Evolutionary conservation across 2,329 filamentous ascomycete genomes (phyloP), one percentile per base, ranked within the genome.

Genomic region (Stagonosporopsis tanaceti): DNA sequence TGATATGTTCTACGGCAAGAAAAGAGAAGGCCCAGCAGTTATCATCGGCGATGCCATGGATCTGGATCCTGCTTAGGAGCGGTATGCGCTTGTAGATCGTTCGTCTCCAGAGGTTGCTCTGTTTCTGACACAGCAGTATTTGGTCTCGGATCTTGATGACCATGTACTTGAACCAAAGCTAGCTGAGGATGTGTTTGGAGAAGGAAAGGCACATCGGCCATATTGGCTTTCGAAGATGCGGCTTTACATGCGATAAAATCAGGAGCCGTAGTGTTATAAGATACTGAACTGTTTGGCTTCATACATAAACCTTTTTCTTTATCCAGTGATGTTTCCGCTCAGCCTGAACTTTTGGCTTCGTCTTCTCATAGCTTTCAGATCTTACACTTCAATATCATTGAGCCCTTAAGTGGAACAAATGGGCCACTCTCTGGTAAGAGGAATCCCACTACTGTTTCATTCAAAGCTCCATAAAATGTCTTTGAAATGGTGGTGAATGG

Each of bases 11-110:
- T 11, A 34, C 8, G 25, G 34, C 4, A 34, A 30, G 6, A 32
- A 39, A 9, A 28, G 38, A n/a, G n/a, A 48, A 11, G 47, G 53
- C 11, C 55, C 59, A 2, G 58, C 59, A 7, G 59, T 37, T 11
- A 54, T 63, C 24, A 38, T 59, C 2, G 32, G 37, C 32, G 61
- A 61, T 22, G 52, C 40, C 30, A 35, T 61, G 20, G 30, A 42
- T 2, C 25, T 53, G 1, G 28, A 53, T 28, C n/a, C 15, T 14
- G 12, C 15, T 6, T 12, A 20, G 9, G 20, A 17, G 17, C 11
- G 20, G 4, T 60, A 48, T 40, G 41, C 14, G 3, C 25, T 59
- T 15, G 3, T 14, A 15, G 47, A 60, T 34, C 47, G 57, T 7
- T 22, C 48, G 5, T 48, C 30, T 8, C 47, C 47, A 2, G 30